These are phyloP conservation scores for Boletus subcaerulescens DNA, from an alignment of 768 basidiomycete genomes.

Conservation along the genomic window DNA sequence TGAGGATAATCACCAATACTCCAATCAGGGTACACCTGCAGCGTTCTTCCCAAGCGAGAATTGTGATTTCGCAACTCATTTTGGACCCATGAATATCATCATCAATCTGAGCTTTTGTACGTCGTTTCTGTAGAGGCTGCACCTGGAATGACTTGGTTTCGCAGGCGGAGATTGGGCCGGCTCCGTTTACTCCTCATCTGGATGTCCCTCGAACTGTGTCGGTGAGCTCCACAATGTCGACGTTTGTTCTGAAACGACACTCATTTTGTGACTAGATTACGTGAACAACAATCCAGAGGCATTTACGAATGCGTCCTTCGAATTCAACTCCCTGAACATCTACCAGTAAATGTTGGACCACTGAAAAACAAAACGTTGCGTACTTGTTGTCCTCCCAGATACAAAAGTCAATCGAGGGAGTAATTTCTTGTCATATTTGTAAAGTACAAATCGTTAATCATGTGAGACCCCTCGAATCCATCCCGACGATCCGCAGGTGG, in stretches of 20 bases:
- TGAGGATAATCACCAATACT: not conserved
- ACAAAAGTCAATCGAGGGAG: too few relatives aligned
- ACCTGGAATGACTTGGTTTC: not conserved
- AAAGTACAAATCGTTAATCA: too few relatives aligned
- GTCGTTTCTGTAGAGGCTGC: not conserved
- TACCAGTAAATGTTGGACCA: conserved; percentile 7
- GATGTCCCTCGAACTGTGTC: conserved; percentile 28
- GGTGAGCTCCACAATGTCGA: conserved; percentile 15
- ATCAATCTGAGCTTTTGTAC: conserved; percentile 22
- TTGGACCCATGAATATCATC: conserved; percentile 19
- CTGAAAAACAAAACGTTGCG: too few relatives aligned
- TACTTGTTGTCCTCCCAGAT: too few relatives aligned
- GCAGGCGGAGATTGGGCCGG: conserved; percentile 33
- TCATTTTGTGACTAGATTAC: conserved; percentile 46
- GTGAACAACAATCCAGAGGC: conserved; percentile 33
- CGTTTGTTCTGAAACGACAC: conserved; percentile 4
- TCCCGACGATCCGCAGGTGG: too few relatives aligned
- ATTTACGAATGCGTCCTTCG: conserved; percentile 21
- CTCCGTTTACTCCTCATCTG: conserved; percentile 9
- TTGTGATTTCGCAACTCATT: conserved; percentile 15
- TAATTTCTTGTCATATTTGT: too few relatives aligned
- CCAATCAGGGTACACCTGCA: conserved; percentile 11
- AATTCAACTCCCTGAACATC: conserved; percentile 23
- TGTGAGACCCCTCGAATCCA: too few relatives aligned
- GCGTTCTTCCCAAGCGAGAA: conserved; percentile 14